phyloP scores from a whole-genome alignment of 176 grass and related monocot genomes.

The Aegilops speltoides region DNA sequence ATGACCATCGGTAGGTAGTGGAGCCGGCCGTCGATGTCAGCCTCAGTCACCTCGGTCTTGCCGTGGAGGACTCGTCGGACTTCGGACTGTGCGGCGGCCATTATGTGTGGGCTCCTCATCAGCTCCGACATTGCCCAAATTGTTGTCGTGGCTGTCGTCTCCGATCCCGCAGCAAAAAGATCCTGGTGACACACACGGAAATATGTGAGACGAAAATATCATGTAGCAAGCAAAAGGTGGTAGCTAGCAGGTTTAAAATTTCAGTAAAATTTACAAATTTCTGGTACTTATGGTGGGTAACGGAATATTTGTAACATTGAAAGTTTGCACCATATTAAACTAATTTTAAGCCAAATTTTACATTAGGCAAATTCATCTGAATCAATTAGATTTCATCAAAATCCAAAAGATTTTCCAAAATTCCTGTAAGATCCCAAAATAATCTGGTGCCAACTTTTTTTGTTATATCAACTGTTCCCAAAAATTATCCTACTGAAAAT shows the following conservation, averaged over 20 bases:
- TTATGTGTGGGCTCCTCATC: background rate
- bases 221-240: no score
- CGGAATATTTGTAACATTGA: no score
- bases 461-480: background rate
- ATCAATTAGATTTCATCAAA: no score
- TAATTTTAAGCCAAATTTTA: no score
- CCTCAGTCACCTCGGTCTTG: background rate
- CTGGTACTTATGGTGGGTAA: no score
- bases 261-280: no score
- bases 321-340: no score
- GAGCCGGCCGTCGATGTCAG: constrained; percentile 9
- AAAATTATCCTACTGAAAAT: background rate
- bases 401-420: no score
- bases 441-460: no score
- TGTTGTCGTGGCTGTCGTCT: constrained; percentile 24
- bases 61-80: constrained; percentile 4
- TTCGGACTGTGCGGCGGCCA: constrained; percentile 31
- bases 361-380: no score
- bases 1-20: constrained; percentile 40
- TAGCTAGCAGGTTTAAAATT: no score
- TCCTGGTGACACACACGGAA: constrained; percentile 16
- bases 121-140: constrained; percentile 61
- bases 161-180: constrained; percentile 39
- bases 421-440: no score
- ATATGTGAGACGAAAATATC: background rate